Evolutionary conservation across 1,284 basidiomycete species (phyloP).

Genomic region (Uromyces viciae-fabae): DNA sequence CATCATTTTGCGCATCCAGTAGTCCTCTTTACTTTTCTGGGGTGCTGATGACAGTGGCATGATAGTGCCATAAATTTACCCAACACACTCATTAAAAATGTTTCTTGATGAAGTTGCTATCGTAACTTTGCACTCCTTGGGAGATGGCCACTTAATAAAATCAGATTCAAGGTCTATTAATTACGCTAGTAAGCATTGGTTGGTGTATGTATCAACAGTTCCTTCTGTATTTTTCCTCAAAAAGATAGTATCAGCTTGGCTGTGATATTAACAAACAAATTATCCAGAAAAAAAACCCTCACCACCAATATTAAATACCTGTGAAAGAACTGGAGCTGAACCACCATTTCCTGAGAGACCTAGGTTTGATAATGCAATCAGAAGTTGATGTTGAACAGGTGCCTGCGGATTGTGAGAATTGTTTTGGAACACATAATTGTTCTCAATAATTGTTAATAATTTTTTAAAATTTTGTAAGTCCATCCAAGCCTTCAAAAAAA

Average conservation of each 20-base stretch:
- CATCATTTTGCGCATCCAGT: not conserved
- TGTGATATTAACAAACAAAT: no score
- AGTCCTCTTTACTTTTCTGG: not conserved
- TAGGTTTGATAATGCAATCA: not conserved
- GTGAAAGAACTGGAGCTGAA: not conserved
- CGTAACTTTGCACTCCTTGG: not conserved
- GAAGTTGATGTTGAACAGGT: not conserved
- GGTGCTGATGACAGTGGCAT: not conserved
- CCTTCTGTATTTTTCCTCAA: not conserved
- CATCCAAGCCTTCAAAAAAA: not conserved
- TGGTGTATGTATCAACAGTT: not conserved
- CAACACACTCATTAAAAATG: slow-evolving; percentile 1
- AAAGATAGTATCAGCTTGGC: no score
- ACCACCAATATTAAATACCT: not conserved
- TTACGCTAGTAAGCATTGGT: not conserved
- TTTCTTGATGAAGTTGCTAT: not conserved
- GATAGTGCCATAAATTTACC: not conserved
- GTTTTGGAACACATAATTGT: not conserved
- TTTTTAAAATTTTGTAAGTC: not conserved
- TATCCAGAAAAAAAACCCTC: not conserved
- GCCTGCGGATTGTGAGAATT: not conserved
- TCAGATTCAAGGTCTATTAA: not conserved
- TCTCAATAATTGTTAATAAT: not conserved
- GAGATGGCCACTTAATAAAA: not conserved
- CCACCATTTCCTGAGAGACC: not conserved